A percentile compares a stretch with the other conserved stretches of the same genome.
These are phyloP conservation scores for Yamadazyma laniorum DNA, from an alignment of 805 yeast species.

Conservation along the genomic window DNA sequence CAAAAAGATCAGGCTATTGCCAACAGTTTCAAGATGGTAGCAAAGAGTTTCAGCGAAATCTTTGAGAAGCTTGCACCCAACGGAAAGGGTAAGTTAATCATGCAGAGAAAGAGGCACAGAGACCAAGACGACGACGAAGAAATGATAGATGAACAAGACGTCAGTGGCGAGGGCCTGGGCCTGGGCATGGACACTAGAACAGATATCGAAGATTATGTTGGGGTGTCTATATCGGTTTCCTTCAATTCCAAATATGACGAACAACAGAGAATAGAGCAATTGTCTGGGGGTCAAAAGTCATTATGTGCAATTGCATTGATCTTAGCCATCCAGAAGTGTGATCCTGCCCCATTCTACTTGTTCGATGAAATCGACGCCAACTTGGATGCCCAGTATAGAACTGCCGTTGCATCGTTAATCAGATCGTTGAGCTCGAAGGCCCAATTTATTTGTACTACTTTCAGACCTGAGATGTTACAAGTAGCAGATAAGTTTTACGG, in stretches of 20 bases:
- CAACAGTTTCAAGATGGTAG: constrained; percentile 72
- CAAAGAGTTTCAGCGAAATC: constrained; percentile 67
- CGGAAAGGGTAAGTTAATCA: constrained; percentile 73
- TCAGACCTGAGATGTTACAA: constrained; percentile 87
- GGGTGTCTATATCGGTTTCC: constrained; percentile 84
- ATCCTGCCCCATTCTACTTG: constrained; percentile 94
- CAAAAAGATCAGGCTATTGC: constrained; percentile 83
- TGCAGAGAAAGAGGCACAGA: constrained; percentile 43
- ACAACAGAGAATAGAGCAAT: constrained; percentile 82
- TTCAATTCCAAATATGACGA: constrained; percentile 85
- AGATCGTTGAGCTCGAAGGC: constrained; percentile 62
- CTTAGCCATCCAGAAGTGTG: constrained; percentile 89
- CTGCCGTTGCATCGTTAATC: constrained; percentile 79
- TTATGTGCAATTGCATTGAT: constrained; percentile 94
- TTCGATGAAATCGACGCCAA: constrained; percentile 98
- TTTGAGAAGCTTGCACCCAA: constrained; percentile 81
- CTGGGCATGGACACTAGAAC: constrained; percentile 10
- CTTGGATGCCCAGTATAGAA: constrained; percentile 86
- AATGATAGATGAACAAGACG: constrained; percentile 13
- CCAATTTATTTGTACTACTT: constrained; percentile 95
- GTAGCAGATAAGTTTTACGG: constrained; percentile 88
- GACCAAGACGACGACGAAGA: constrained; percentile 17
- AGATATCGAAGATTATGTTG: constrained; percentile 59
- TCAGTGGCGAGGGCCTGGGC: constrained; percentile 4
- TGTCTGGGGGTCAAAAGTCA: constrained; percentile 96